Conservation (phyloP, 108 stramenopile species). For the Fragilaria radians region DNA sequence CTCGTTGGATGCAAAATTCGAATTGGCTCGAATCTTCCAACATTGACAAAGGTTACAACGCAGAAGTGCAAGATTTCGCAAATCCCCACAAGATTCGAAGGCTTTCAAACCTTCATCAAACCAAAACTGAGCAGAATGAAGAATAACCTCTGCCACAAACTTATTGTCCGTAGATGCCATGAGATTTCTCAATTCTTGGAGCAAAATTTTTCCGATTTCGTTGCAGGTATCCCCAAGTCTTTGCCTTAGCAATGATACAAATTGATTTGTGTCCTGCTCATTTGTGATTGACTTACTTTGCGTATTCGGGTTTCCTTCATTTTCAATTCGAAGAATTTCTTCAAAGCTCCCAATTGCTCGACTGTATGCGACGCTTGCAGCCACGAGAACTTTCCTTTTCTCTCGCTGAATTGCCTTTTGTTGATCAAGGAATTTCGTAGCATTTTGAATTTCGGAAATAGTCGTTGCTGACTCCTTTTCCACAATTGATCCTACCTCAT, state of each 20-base stretch:
- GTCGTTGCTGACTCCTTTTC: slow-evolving; percentile 8
- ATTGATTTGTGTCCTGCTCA: not conserved
- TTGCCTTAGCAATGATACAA: slow-evolving; percentile 51
- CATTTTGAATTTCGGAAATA: slow-evolving; percentile 10
- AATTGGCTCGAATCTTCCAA: slow-evolving; percentile 67
- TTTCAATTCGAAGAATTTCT: slow-evolving; percentile 14
- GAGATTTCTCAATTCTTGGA: slow-evolving; percentile 46
- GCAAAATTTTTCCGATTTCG: slow-evolving; percentile 70
- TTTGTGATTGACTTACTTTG: slow-evolving; percentile 1
- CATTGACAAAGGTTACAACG: slow-evolving; percentile 79
- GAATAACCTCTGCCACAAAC: slow-evolving; percentile 24
- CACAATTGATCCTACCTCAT: not conserved
- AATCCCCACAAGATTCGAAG: slow-evolving; percentile 50
- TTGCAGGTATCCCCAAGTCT: slow-evolving; percentile 85
- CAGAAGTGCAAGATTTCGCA: slow-evolving; percentile 63
- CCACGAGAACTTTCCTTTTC: slow-evolving; percentile 60
- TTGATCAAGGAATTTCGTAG: slow-evolving; percentile 27
- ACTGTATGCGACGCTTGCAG: slow-evolving; percentile 60
- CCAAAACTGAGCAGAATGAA: slow-evolving; percentile 79
- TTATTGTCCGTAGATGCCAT: slow-evolving; percentile 12
- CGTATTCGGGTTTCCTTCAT: slow-evolving; percentile 2
- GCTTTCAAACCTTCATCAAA: slow-evolving; percentile 55
- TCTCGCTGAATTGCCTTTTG: slow-evolving; percentile 63
- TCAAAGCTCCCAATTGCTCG: slow-evolving; percentile 49
- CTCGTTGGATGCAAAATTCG: slow-evolving; percentile 35